These are phyloP conservation scores for Starmerella gropengiesseri DNA, from an alignment of 805 yeast species.

Conservation along the genomic window DNA sequence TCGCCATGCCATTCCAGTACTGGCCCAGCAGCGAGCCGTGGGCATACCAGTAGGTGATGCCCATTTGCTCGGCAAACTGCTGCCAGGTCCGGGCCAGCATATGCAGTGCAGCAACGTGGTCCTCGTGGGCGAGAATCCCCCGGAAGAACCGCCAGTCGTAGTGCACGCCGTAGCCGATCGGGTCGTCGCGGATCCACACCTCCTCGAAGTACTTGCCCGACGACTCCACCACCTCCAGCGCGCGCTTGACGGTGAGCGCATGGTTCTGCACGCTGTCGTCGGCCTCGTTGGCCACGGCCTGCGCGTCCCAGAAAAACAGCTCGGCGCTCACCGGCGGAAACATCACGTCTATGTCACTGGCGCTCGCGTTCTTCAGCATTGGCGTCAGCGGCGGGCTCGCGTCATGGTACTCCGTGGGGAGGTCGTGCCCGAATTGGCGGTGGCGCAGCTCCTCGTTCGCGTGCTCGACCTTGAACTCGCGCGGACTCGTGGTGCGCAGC, in stretches of 20 bases:
- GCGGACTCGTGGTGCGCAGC: constrained; percentile 6
- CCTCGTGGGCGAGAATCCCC: constrained; percentile 31
- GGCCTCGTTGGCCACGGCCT: neutral
- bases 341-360: constrained; percentile 3
- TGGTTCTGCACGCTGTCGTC: constrained; percentile 7
- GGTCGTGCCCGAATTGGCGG: constrained; percentile 16
- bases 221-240: neutral
- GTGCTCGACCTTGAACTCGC: constrained; percentile 10
- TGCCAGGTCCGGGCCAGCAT: constrained; percentile 40
- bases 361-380: constrained; percentile 1
- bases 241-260: constrained; percentile 9
- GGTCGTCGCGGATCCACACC: constrained; percentile 14
- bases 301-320: constrained; percentile 14
- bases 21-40: constrained; percentile 43
- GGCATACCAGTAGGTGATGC: constrained; percentile 39
- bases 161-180: constrained; percentile 27
- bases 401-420: constrained; percentile 8
- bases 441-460: constrained; percentile 5
- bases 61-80: constrained; percentile 36
- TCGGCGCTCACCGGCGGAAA: constrained; percentile 9
- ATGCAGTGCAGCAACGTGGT: constrained; percentile 40
- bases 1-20: constrained; percentile 39
- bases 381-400: constrained; percentile 8
- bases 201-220: constrained; percentile 18
- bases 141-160: constrained; percentile 63